Conservation (phyloP, 164 flowering plant genomes). For the Liquidambar formosana region DNA sequence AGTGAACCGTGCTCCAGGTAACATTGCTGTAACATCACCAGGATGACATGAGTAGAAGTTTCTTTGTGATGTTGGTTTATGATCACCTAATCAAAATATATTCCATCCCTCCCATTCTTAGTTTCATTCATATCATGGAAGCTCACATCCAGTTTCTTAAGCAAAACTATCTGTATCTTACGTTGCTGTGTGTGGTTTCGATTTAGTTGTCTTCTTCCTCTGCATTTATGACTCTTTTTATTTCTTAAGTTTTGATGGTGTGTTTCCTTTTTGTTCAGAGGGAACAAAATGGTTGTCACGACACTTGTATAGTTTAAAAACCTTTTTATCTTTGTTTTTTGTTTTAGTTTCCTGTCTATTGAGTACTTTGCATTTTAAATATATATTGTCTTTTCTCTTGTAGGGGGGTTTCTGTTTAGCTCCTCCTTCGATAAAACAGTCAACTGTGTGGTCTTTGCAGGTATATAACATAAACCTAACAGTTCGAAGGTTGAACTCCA, state of each 20-base stretch:
- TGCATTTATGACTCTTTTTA: background rate
- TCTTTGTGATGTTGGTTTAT: background rate
- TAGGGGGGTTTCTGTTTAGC: constrained; percentile 86
- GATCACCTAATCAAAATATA: background rate
- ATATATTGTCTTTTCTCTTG: constrained; percentile 21
- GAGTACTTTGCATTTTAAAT: constrained; percentile 10
- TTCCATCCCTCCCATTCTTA: too few species aligned
- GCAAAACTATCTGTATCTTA: background rate
- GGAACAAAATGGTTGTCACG: too few species aligned
- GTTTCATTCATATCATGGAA: background rate
- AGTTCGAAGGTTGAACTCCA: background rate
- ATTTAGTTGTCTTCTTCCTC: background rate
- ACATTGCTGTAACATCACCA: too few species aligned
- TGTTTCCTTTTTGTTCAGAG: too few species aligned
- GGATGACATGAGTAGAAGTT: background rate
- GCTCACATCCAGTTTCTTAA: background rate
- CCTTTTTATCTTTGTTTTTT: too few species aligned
- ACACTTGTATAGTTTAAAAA: too few species aligned
- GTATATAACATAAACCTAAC: constrained; percentile 29
- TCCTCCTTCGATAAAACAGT: constrained; percentile 85
- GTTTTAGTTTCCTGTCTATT: background rate
- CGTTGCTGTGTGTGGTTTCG: background rate
- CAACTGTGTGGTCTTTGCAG: constrained; percentile 83
- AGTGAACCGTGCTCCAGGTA: too few species aligned
- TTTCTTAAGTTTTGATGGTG: too few species aligned